Percentiles rank a stretch among this genome's conserved stretches.
phyloP scores from a whole-genome alignment of 2,329 filamentous ascomycete species.

The Ophiosphaerella narmari region DNA sequence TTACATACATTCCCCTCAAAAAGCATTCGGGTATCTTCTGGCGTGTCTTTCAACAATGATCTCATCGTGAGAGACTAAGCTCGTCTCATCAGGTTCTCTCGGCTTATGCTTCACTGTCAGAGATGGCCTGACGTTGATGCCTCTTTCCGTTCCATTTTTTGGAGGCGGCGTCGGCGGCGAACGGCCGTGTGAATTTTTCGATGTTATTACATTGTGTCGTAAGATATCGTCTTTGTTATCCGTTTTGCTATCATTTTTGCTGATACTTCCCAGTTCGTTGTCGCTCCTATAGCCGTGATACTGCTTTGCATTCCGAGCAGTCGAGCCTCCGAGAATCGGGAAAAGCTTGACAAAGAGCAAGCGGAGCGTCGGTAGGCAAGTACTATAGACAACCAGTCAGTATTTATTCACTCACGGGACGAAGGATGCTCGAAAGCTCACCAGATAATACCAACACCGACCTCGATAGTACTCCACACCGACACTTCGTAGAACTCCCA shows the following conservation, averaged over 20 bases:
- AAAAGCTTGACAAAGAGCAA: conserved; percentile 44
- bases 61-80: conserved; percentile 11
- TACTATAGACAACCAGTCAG: conserved; percentile 7
- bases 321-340: conserved; percentile 44
- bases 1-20: no score
- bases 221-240: conserved; percentile 10
- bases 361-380: conserved; percentile 49
- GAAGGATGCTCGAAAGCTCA: conserved; percentile 5
- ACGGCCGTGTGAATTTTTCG: conserved; percentile 2
- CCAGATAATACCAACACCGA: conserved; percentile 50
- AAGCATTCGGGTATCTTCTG: no score
- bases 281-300: conserved; percentile 32
- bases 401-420: no score
- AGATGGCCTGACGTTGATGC: conserved; percentile 23
- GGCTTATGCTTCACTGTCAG: conserved; percentile 21
- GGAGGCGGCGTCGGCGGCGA: background rate
- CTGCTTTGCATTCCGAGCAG: conserved; percentile 22
- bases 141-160: conserved; percentile 8
- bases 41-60: no score
- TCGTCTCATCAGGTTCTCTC: conserved; percentile 21
- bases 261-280: conserved; percentile 22
- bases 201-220: conserved; percentile 8
- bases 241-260: conserved; percentile 5
- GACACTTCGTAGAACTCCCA: conserved; percentile 49
- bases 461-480: conserved; percentile 50